Base-by-base conservation (phyloP, 129 eudicot species). In the Centrapalus pauciflorus region DNA sequence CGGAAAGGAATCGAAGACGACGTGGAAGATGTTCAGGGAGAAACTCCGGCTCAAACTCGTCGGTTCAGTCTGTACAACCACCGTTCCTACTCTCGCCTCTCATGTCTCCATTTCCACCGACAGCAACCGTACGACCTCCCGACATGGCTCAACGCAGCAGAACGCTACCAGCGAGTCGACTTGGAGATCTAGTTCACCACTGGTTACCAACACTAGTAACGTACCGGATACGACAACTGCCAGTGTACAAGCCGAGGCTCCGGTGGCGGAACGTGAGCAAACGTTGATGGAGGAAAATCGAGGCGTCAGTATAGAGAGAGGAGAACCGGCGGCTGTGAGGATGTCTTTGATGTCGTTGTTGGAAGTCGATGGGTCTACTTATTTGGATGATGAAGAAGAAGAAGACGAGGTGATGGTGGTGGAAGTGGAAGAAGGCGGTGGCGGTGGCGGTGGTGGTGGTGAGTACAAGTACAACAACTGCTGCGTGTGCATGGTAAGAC, bases 401-500 rank as follows among this genome's bases (percentile, higher is more conserved):
- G 83, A 69, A 0, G 79, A 72, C 2, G 87, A 37, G 8, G 87
- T 33, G 12, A 74, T 25, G 17, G 82, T 34, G 32, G 87, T 55
- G 40, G 83, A 23, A 8, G 93, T 21, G 11, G 86, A 37, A 0
- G 82, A 30, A 3, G 79, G 34, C 2, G 80, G 4, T 0, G 61
- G 12, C 0, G 72, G 40, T 0, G 84, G 52, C 0, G 82, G 70
- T 5, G 82, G 64, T 7, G 77, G 50, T 4, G 87, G 80, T 7
- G 71, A 62, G 9, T 76, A 64, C 28, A 77, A 66, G 76, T 79
- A 76, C 20, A 81, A 69, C 10, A 61, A 69, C 46, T 93, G 99
- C 38, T 85, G 99, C 62, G 90, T 93, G 13, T 93, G 99, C 64
- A 88, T 83, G 95, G 95, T 89, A 69, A 93, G 92, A 66, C 89